These are phyloP conservation scores for Calycina marina DNA, from an alignment of 2,329 filamentous ascomycete species.

Conservation along the genomic window DNA sequence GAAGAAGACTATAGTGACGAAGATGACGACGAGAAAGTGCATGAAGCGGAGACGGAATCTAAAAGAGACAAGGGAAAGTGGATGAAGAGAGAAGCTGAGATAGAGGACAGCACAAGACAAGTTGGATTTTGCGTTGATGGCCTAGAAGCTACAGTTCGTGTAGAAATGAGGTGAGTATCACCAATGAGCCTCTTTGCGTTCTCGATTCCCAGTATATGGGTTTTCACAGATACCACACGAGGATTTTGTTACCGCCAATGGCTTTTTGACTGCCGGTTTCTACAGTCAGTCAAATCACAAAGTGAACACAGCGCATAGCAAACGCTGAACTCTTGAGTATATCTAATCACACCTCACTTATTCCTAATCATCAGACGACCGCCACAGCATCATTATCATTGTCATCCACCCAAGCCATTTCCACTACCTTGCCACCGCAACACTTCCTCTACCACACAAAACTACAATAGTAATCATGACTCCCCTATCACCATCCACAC, in stretches of 20 bases:
- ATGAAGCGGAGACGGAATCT: constrained; percentile 2
- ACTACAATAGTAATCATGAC: background rate
- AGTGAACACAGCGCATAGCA: too few relatives aligned
- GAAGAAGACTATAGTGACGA: constrained; percentile 39
- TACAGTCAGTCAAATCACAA: too few relatives aligned
- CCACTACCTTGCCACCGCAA: background rate
- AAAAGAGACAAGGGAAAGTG: constrained; percentile 37
- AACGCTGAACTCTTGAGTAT: background rate
- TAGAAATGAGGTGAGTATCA: constrained; percentile 25
- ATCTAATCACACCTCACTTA: background rate
- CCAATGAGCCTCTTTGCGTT: background rate
- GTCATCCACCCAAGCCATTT: background rate
- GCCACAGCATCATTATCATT: background rate
- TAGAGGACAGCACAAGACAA: constrained; percentile 65
- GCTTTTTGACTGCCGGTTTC: background rate
- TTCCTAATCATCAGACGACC: constrained; percentile 3
- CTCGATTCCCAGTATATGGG: too few relatives aligned
- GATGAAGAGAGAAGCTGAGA: constrained; percentile 64
- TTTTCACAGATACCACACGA: too few relatives aligned
- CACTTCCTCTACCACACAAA: background rate
- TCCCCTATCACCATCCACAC: background rate
- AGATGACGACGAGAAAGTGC: constrained; percentile 28
- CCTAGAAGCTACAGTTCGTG: constrained; percentile 51
- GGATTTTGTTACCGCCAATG: background rate
- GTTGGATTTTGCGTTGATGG: constrained; percentile 76